Percentiles rank a stretch among this genome's conserved stretches.
Evolutionary conservation across 768 basidiomycete genomes (phyloP).

Genomic region (Scleroderma bovista): DNA sequence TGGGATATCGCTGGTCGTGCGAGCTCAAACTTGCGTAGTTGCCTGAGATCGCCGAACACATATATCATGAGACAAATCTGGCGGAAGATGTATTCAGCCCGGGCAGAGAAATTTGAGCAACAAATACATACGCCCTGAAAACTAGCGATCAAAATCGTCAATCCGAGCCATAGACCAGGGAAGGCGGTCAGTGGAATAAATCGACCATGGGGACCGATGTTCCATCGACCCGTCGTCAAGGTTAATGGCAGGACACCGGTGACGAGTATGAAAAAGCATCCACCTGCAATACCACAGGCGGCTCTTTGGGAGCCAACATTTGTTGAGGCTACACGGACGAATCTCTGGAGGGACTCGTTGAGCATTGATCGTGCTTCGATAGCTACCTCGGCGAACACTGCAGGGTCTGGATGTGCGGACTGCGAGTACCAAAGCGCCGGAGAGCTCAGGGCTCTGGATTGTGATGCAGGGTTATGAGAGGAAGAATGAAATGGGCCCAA

Average conservation of each 20-base stretch:
- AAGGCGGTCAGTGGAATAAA: conserved; percentile 57
- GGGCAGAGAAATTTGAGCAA: neutral
- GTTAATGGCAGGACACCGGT: conserved; percentile 49
- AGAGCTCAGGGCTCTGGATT: conserved; percentile 6
- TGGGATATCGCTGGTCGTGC: conserved; percentile 59
- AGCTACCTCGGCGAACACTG: conserved; percentile 54
- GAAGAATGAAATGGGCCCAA: conserved; percentile 53
- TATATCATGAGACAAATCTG: conserved; percentile 68
- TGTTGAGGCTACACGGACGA: conserved; percentile 63
- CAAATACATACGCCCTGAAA: conserved; percentile 51
- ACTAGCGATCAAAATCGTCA: conserved; percentile 56
- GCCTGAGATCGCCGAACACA: conserved; percentile 73
- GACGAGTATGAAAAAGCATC: conserved; percentile 43
- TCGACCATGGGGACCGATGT: conserved; percentile 28
- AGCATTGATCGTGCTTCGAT: conserved; percentile 55
- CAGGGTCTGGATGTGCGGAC: conserved; percentile 55
- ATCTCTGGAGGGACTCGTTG: conserved; percentile 56
- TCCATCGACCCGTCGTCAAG: conserved; percentile 39
- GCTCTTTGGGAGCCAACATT: conserved; percentile 66
- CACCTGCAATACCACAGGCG: conserved; percentile 63
- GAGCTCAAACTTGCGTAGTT: conserved; percentile 76
- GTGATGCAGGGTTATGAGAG: conserved; percentile 27
- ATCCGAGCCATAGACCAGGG: conserved; percentile 66
- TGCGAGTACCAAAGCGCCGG: conserved; percentile 21
- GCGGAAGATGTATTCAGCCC: conserved; percentile 4